These are phyloP conservation scores for Pyrenophora teres DNA, from an alignment of 2,329 filamentous ascomycete species.

Conservation along the genomic window DNA sequence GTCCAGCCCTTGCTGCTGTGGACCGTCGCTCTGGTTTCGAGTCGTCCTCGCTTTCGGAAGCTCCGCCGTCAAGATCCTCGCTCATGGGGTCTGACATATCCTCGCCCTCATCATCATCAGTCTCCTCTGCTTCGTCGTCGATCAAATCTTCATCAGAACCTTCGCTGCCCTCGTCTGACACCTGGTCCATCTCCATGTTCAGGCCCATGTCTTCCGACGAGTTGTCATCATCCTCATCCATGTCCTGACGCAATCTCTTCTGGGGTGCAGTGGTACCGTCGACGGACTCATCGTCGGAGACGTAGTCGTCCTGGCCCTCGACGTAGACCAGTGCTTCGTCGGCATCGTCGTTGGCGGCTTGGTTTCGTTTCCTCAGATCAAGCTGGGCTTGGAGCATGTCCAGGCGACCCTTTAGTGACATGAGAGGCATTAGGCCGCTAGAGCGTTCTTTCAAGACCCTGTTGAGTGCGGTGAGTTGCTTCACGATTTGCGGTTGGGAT, in stretches of 20 bases:
- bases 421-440: slow-evolving; percentile 76
- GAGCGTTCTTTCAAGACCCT: slow-evolving; percentile 87
- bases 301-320: slow-evolving; percentile 73
- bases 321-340: slow-evolving; percentile 82
- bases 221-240: slow-evolving; percentile 40
- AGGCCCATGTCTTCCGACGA: slow-evolving; percentile 63
- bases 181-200: slow-evolving; percentile 53
- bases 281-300: slow-evolving; percentile 56
- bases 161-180: slow-evolving; percentile 52
- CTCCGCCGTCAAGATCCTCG: slow-evolving; percentile 51
- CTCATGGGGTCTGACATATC: slow-evolving; percentile 54
- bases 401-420: slow-evolving; percentile 91
- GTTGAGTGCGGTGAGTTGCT: slow-evolving; percentile 77
- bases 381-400: slow-evolving; percentile 94
- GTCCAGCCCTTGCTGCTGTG: slow-evolving; percentile 39
- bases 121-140: slow-evolving; percentile 59
- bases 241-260: slow-evolving; percentile 32
- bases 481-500: slow-evolving; percentile 80
- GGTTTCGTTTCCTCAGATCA: slow-evolving; percentile 73
- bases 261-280: slow-evolving; percentile 22
- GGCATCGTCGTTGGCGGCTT: slow-evolving; percentile 62
- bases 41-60: slow-evolving; percentile 52
- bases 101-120: slow-evolving; percentile 52
- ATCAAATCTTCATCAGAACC: slow-evolving; percentile 51
- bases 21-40: slow-evolving; percentile 41